Evolutionary conservation across 2,329 filamentous ascomycete species (phyloP), one percentile per base, ranked within the genome.

Genomic region (Phaeosphaeriaceae sp.): DNA sequence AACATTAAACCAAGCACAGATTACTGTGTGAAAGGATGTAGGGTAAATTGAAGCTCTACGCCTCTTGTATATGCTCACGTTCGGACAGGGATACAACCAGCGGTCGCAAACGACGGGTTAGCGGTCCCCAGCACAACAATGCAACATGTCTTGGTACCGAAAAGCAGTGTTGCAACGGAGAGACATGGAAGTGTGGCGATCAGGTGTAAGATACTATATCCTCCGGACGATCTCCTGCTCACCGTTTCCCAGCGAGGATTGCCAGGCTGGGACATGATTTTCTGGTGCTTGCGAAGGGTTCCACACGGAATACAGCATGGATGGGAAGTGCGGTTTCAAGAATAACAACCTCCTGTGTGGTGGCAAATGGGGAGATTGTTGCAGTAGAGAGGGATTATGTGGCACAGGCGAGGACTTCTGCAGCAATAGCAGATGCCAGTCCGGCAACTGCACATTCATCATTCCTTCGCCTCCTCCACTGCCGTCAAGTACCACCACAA

Each of bases 101-200:
- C 20, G 11, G 9, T 37, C 16, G 30, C 48, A 13, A 34, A 8
- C 5, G 63, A 73, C 36, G 68, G 71, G 2, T 37, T 60, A 26
- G 69, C 42, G 71, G 71, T 16, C 69, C 67, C 12, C 41, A 40
- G 7, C 41, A 73, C 53, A 60, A 62, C 16, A 68, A 71, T 46
- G 65, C 70, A 6, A 70, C 71, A 3, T 74, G 71, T 44, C 18
- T 64, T 26, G 70, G 68, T 13, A 58, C 52, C n/a, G 51, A 56
- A 3, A 26, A 41, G n/a, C 65, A 46, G 30, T 54, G 52, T 26
- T 55, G 48, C 41, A 52, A 54, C 43, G 41, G 16, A 16, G 46
- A 46, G 16, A 54, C 54, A 28, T 46, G 36, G 26, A 50, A 48
- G 34, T 45, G 52, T 36, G 44, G 40, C 15, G 21, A 41, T 23